phyloP scores from a whole-genome alignment of 2,329 filamentous ascomycete genomes.

The Pleomassaria siparia region DNA sequence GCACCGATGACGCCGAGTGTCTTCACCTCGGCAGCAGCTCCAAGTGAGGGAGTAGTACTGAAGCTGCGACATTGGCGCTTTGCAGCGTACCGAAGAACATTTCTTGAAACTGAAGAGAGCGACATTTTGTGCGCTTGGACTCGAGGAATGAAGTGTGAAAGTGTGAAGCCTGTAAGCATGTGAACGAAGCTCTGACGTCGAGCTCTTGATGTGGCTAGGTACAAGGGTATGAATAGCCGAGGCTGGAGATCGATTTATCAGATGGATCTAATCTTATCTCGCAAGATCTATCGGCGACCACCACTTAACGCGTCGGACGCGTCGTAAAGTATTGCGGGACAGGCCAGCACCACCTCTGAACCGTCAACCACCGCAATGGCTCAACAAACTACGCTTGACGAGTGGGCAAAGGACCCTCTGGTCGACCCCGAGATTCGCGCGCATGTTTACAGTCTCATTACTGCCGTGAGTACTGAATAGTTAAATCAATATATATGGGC shows the following conservation, averaged over 20 bases:
- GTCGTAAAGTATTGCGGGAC: constrained; percentile 20
- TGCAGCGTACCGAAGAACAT: constrained; percentile 21
- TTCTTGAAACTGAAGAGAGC: constrained; percentile 33
- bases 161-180: constrained; percentile 7
- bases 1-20: constrained; percentile 89
- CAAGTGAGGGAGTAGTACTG: constrained; percentile 63
- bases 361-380: constrained; percentile 38
- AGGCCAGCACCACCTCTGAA: constrained; percentile 9
- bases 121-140: constrained; percentile 25
- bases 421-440: constrained; percentile 92
- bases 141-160: constrained; percentile 1
- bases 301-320: constrained; percentile 40
- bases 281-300: too few relatives aligned
- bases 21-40: constrained; percentile 73
- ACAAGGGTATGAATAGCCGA: constrained; percentile 29
- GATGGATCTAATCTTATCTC: too few relatives aligned
- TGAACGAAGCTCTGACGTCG: constrained; percentile 5
- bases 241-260: background rate
- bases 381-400: constrained; percentile 43
- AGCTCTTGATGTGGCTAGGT: background rate
- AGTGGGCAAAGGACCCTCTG: constrained; percentile 46
- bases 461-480: constrained; percentile 65
- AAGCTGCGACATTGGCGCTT: constrained; percentile 55
- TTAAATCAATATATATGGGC: constrained; percentile 12
- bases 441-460: constrained; percentile 90